Evolutionary conservation across 1,284 basidiomycete species (phyloP), one percentile per base, ranked within the genome.

Genomic region (Golubevia pallescens): DNA sequence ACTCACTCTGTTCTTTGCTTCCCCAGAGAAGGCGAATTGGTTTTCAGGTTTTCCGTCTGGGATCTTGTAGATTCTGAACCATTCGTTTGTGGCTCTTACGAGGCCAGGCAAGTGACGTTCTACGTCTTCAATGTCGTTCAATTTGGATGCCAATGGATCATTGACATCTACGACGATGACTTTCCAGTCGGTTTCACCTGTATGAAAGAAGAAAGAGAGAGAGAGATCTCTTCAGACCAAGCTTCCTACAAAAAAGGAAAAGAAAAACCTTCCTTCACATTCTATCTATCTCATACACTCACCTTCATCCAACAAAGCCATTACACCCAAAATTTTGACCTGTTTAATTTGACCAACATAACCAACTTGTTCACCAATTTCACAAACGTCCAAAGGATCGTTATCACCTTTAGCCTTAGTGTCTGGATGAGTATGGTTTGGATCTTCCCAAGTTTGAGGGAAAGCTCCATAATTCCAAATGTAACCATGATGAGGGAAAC

Each of bases 371-470:
- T 99, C 97, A 73, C 97, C 97, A 85, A 99, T 99, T 89, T 99
- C 97, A 88, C 97, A 98, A 72, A 99, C 96, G 87, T 99, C 97
- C 78, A 99, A 92, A 72, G 97, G 97, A 88, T 99, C 97, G 86
- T 99, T 97, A 89, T 99, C 97, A 70, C 97, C 97, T 88, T 93
- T 93, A 72, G 97, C 97, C 88, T 98, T 98, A 86, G 97, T 99
- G 89, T 99, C 97, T 66, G 95, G 90, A 87, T 99, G 96, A 64
- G 89, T 89, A 78, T 89, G 88, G 77, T 89, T 87, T 58, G 97
- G 97, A 88, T 99, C 97, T 87, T 99, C 97, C 96, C 96, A 99
- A 60, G 97, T 99, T 93, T 99, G 93, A 71, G 95, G 94, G 91
- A 97, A 97, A 73, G 94, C 93, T 61, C 87, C 86, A 67, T 66